Evolutionary conservation across 495 filamentous ascomycete species (phyloP).

Genomic region (Hyaloscypha variabilis): DNA sequence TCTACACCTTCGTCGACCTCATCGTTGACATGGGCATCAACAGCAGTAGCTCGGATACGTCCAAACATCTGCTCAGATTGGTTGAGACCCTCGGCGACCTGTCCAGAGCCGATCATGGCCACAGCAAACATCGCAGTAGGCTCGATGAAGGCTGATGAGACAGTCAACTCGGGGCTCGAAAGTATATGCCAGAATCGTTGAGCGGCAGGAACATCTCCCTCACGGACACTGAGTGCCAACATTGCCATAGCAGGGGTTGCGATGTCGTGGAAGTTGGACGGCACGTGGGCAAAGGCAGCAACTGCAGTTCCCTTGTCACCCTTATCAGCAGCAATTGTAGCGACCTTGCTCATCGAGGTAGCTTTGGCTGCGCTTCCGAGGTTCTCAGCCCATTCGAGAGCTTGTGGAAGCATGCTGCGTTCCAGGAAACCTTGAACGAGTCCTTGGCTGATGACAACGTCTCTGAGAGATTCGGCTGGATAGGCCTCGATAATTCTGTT

Average conservation of each 20-base stretch:
- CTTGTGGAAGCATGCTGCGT: slow-evolving; percentile 63
- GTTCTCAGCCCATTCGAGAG: slow-evolving; percentile 64
- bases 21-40: slow-evolving; percentile 60
- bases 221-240: slow-evolving; percentile 80
- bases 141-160: slow-evolving; percentile 73
- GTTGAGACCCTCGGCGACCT: slow-evolving; percentile 72
- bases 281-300: slow-evolving; percentile 63
- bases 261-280: slow-evolving; percentile 49
- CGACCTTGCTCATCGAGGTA: slow-evolving; percentile 46
- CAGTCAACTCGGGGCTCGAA: slow-evolving; percentile 55
- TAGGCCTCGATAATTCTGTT: slow-evolving; percentile 69
- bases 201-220: slow-evolving; percentile 74
- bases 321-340: slow-evolving; percentile 71
- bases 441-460: slow-evolving; percentile 69
- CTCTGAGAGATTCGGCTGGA: slow-evolving; percentile 60
- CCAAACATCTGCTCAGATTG: slow-evolving; percentile 82
- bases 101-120: slow-evolving; percentile 77
- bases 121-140: slow-evolving; percentile 85
- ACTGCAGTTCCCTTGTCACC: slow-evolving; percentile 71
- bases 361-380: slow-evolving; percentile 40
- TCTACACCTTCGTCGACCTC: slow-evolving; percentile 87
- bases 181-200: slow-evolving; percentile 76
- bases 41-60: slow-evolving; percentile 65
- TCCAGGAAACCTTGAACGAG: slow-evolving; percentile 73
- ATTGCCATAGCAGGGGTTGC: slow-evolving; percentile 76